These are phyloP conservation scores for Neopestalotiopsis rosae DNA, from an alignment of 2,329 filamentous ascomycete species.

Conservation along the genomic window DNA sequence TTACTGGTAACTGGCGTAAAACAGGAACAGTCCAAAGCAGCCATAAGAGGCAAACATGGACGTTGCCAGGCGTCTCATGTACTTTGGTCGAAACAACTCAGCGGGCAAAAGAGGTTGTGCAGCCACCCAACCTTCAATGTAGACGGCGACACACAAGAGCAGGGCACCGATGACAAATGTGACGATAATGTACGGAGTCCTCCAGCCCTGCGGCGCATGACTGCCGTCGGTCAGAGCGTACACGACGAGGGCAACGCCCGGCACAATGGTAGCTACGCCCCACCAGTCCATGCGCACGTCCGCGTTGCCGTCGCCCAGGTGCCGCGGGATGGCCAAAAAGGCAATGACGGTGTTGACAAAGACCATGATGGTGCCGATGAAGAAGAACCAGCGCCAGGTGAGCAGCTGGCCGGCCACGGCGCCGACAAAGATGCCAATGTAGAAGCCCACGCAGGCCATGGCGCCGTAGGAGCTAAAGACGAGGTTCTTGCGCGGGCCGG, in stretches of 20 bases:
- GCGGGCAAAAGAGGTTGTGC: constrained; percentile 71
- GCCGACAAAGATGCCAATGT: constrained; percentile 68
- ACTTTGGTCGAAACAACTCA: constrained; percentile 72
- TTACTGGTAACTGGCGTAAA: constrained; percentile 64
- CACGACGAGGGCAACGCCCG: constrained; percentile 71
- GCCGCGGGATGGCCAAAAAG: constrained; percentile 34
- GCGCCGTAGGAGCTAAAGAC: constrained; percentile 64
- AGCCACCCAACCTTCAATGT: constrained; percentile 75
- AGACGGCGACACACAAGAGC: constrained; percentile 64
- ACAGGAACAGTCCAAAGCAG: constrained; percentile 69
- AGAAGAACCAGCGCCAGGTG: constrained; percentile 72
- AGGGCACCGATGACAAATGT: constrained; percentile 68
- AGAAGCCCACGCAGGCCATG: constrained; percentile 60
- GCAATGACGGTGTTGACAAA: constrained; percentile 30
- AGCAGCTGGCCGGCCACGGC: constrained; percentile 65
- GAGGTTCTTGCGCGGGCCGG: constrained; percentile 72
- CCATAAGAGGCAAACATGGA: constrained; percentile 73
- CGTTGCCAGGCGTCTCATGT: constrained; percentile 67
- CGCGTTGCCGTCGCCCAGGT: constrained; percentile 32
- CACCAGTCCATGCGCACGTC: constrained; percentile 71
- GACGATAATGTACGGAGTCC: constrained; percentile 73
- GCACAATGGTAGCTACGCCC: constrained; percentile 65
- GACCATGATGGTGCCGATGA: constrained; percentile 57
- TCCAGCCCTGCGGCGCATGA: constrained; percentile 72
- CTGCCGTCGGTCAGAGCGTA: constrained; percentile 78